Evolutionary conservation across 495 filamentous ascomycete genomes (phyloP), one percentile per base, ranked within the genome.

Genomic region (Penicillium paradoxum): DNA sequence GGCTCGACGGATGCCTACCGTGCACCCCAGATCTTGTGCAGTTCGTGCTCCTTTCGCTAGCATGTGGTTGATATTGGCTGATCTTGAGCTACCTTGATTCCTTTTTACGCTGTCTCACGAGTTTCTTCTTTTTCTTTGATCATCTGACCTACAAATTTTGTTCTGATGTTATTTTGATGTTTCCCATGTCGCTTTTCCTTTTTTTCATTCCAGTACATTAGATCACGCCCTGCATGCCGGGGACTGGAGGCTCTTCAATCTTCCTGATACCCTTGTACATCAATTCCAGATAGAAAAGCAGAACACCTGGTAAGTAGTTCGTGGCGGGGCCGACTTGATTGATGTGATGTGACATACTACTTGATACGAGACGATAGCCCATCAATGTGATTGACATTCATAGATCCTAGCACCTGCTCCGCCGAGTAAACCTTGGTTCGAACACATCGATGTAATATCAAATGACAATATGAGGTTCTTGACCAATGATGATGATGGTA

Each of bases 211-310:
- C 42, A 58, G 63, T 64, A 66, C 55, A 66, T 64, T 66, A 64
- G 60, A 66, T 59, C 50, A 47, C 53, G 43, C 53, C 58, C 56
- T 65, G 56, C 46, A 45, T 52, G 52, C 25, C 32, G 45, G 47
- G 56, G 57, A 52, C 52, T 49, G 59, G 51, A 58, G 57, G 42
- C 48, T 53, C 51, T 39, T 53, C 57, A 24, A 52, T 62, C 60
- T 61, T 62, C 54, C 48, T 51, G 60, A 62, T 66, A 62, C 61
- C 58, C 58, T 53, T 66, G 60, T 66, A 66, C 60, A 66, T 66
- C 63, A 63, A 59, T 58, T 45, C 49, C 55, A 60, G 58, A 66
- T 66, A 66, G 61, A 66, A 51, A 61, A 27, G 57, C 56, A 56
- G 59, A 42, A 45, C 53, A 63, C 54, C 51, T 45, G 54, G 45